phyloP scores from a whole-genome alignment of 2,329 filamentous ascomycete species.

The Ophiognomonia clavigignenti-juglandacearum region DNA sequence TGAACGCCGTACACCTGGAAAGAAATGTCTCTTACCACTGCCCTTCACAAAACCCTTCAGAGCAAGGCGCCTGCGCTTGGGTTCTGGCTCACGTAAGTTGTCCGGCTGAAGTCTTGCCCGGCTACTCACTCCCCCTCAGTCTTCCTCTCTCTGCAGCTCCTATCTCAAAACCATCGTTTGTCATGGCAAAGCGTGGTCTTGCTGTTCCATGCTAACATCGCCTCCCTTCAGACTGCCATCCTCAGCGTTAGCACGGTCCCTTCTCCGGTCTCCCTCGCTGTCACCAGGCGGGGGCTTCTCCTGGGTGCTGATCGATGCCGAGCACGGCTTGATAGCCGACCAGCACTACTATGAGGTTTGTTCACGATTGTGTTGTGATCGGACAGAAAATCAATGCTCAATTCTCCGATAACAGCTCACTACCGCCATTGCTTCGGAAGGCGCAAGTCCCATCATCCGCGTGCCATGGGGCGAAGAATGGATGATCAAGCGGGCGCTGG shows the following conservation, averaged over 20 bases:
- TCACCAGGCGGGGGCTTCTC: constrained; percentile 22
- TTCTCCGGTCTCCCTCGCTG: constrained; percentile 24
- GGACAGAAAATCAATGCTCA: no score
- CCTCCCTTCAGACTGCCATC: constrained; percentile 23
- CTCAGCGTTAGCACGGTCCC: constrained; percentile 25
- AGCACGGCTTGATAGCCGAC: constrained; percentile 34
- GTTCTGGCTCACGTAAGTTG: constrained; percentile 30
- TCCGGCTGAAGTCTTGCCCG: neutral
- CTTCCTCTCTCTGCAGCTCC: no score
- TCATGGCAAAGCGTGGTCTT: no score
- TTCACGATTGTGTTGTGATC: no score
- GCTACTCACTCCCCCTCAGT: neutral
- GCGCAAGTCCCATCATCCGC: constrained; percentile 37
- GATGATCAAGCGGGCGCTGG: constrained; percentile 59
- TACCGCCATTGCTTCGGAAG: constrained; percentile 32
- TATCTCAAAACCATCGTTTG: no score
- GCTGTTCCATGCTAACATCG: no score
- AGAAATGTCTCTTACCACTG: constrained; percentile 18
- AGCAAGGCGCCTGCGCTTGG: constrained; percentile 21
- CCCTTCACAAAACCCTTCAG: constrained; percentile 17
- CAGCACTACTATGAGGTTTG: constrained; percentile 31
- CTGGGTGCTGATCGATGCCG: constrained; percentile 34
- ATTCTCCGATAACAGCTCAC: neutral
- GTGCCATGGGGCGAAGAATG: constrained; percentile 54
- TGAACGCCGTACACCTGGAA: no score